Evolutionary conservation across 306 rosid species (phyloP).

Genomic region (Elaeagnus macrophylla): DNA sequence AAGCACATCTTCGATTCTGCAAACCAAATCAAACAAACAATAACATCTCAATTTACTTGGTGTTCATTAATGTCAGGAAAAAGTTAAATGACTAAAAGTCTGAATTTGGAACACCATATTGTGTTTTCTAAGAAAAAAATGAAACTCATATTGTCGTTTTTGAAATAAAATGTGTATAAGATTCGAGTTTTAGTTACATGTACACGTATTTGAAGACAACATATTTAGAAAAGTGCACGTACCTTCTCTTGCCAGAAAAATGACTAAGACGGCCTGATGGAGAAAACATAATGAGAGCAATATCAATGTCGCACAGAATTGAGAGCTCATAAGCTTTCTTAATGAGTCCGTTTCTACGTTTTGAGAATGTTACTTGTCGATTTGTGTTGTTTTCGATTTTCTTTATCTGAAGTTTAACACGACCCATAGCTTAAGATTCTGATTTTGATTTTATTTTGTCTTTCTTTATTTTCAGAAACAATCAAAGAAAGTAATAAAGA

Average conservation of each 20-base stretch:
- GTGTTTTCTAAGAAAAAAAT: no score
- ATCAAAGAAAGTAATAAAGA: no score
- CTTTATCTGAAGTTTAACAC: constrained; percentile 76
- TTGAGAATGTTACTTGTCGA: constrained; percentile 79
- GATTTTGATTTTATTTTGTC: no score
- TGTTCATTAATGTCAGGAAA: no score
- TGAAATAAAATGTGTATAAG: not conserved
- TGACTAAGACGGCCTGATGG: constrained; percentile 55
- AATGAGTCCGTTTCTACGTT: constrained; percentile 79
- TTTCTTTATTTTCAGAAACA: no score
- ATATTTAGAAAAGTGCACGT: not conserved
- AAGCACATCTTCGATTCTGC: constrained; percentile 6
- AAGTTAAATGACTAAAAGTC: no score
- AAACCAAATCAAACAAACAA: no score
- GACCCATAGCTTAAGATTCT: constrained; percentile 40
- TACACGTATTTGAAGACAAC: not conserved
- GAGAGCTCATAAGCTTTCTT: constrained; percentile 80
- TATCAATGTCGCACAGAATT: constrained; percentile 71
- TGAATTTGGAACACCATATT: no score
- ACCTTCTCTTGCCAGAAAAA: constrained; percentile 69
- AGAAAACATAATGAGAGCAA: constrained; percentile 78
- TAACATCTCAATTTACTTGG: no score
- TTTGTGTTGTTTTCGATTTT: constrained; percentile 67
- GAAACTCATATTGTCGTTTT: not conserved
- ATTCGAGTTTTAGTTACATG: not conserved